Conservation (phyloP, 208 protist species). For the Trypanosoma grayi region DNA sequence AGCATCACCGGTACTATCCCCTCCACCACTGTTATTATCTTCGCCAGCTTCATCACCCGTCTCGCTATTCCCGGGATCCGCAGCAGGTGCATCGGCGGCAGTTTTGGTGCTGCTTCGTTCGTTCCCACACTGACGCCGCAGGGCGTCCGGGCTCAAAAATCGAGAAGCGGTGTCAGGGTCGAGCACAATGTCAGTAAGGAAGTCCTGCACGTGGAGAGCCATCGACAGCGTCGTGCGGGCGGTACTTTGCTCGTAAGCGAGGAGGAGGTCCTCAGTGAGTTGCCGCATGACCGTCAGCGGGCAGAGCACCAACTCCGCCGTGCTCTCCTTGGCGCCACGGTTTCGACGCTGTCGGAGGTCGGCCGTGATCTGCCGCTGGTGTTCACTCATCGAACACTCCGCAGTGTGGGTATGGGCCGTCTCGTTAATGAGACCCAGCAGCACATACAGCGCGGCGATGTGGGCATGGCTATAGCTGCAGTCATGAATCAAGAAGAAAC, state of each 20-base stretch:
- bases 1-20: background rate
- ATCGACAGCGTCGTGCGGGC: constrained; percentile 63
- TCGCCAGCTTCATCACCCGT: no score
- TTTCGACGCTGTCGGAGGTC: background rate
- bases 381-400: constrained; percentile 34
- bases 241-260: constrained; percentile 76
- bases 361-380: constrained; percentile 28
- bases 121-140: constrained; percentile 53
- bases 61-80: no score
- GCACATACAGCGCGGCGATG: constrained; percentile 67
- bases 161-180: constrained; percentile 57
- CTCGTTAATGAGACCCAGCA: constrained; percentile 55
- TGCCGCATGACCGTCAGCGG: constrained; percentile 72
- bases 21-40: background rate
- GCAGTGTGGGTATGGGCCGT: constrained; percentile 49
- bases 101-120: no score
- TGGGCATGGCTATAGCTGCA: constrained; percentile 80
- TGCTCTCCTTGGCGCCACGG: constrained; percentile 12
- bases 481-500: constrained; percentile 85
- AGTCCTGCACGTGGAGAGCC: constrained; percentile 55
- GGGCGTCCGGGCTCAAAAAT: constrained; percentile 64
- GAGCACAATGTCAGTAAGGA: constrained; percentile 75
- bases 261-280: constrained; percentile 69
- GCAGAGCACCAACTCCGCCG: constrained; percentile 37
- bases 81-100: no score